Evolutionary conservation across 2,329 filamentous ascomycete species (phyloP).

Genomic region (Penicillium sp.): DNA sequence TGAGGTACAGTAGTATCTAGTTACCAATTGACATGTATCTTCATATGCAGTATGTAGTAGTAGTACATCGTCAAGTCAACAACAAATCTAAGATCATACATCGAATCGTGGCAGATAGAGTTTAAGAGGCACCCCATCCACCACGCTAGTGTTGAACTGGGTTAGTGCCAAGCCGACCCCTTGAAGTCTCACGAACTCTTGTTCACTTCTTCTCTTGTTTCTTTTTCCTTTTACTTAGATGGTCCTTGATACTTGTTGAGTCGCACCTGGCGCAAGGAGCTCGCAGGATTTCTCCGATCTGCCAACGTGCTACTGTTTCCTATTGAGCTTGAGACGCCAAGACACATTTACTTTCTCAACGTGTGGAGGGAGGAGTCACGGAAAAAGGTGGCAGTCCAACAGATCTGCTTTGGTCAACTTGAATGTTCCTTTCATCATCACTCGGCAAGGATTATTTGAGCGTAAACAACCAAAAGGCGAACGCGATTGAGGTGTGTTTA

Average conservation of each 20-base stretch:
- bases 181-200: slow-evolving; percentile 6
- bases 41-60: neutral
- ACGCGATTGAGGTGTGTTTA: neutral
- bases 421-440: neutral
- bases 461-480: neutral
- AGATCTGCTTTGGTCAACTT: neutral
- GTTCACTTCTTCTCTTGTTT: neutral
- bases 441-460: neutral
- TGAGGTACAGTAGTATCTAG: no score
- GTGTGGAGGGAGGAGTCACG: neutral
- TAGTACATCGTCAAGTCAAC: no score
- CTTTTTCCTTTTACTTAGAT: neutral
- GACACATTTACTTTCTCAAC: neutral
- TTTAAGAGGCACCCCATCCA: slow-evolving; percentile 1
- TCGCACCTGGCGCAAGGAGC: slow-evolving; percentile 4
- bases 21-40: no score
- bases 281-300: slow-evolving; percentile 6
- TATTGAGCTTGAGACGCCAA: neutral
- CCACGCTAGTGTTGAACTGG: neutral
- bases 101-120: neutral
- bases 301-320: neutral
- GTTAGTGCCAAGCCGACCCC: neutral
- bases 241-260: neutral
- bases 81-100: neutral
- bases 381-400: neutral